A percentile compares a stretch with the other conserved stretches of the same genome.
Evolutionary conservation across 2,329 filamentous ascomycete species (phyloP).

Genomic region (Colletotrichum viniferum): DNA sequence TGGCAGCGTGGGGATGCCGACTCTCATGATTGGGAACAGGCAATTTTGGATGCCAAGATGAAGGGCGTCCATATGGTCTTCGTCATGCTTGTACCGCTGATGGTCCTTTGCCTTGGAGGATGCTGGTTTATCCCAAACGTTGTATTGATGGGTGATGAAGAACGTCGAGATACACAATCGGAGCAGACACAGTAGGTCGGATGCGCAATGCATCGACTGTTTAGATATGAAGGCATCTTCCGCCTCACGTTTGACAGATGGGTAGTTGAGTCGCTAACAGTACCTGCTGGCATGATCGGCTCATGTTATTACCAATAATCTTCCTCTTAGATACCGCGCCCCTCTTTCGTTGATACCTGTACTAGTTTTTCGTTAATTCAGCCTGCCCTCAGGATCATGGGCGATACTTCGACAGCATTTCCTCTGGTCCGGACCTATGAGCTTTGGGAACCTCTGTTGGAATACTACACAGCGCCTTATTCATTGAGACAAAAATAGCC

Average conservation of each 20-base stretch:
- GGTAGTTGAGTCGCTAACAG: not conserved
- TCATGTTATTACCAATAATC: not conserved
- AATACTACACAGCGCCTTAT: not conserved
- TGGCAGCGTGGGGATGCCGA: not conserved
- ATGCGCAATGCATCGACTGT: not conserved
- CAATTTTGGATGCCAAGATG: not conserved
- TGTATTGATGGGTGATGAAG: not conserved
- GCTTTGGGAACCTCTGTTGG: not conserved
- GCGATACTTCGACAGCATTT: not conserved
- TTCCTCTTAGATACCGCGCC: not conserved
- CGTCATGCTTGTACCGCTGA: not conserved
- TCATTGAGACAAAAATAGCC: not conserved
- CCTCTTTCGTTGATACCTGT: not conserved
- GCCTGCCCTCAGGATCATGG: not conserved
- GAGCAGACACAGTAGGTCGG: not conserved
- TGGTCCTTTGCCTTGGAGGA: not conserved
- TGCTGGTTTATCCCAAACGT: not conserved
- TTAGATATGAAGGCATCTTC: not conserved
- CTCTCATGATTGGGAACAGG: not conserved
- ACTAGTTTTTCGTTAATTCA: not conserved
- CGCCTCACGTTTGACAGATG: not conserved
- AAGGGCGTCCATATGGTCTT: not conserved
- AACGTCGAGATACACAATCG: not conserved
- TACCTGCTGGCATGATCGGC: not conserved
- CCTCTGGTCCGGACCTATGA: not conserved